Conservation (phyloP, 169 alveolate species). For the Plasmodium vivax region DNA sequence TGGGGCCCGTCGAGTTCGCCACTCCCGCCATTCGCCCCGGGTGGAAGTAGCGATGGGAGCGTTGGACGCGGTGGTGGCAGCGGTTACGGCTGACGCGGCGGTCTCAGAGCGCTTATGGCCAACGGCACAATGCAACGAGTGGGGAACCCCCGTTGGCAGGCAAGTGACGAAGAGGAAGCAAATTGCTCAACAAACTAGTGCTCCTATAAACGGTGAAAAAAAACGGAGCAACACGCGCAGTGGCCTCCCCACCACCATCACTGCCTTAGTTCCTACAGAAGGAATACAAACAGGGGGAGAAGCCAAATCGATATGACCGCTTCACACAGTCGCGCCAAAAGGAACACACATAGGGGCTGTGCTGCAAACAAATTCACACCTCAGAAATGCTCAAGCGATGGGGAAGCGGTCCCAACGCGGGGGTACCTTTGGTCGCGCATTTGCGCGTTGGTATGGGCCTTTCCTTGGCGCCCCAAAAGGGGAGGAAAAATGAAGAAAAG, state of each 20-base stretch:
- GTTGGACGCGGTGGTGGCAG: neutral
- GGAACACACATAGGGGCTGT: neutral
- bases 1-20: neutral
- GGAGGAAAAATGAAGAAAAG: neutral
- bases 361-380: neutral
- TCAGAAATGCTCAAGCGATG: neutral
- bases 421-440: neutral
- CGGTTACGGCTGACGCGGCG: neutral
- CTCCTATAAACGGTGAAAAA: neutral
- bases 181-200: neutral
- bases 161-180: neutral
- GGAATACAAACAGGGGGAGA: neutral
- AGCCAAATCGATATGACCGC: neutral
- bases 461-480: neutral
- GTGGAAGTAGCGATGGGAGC: neutral
- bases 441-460: neutral
- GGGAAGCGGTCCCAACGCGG: neutral
- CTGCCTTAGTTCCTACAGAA: neutral
- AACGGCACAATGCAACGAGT: neutral
- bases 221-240: neutral
- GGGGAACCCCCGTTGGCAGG: neutral
- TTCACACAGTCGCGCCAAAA: neutral
- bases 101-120: neutral
- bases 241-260: neutral
- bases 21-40: neutral